Evolutionary conservation across 306 rosid genomes (phyloP).

Genomic region (Lathyrus oleraceus): DNA sequence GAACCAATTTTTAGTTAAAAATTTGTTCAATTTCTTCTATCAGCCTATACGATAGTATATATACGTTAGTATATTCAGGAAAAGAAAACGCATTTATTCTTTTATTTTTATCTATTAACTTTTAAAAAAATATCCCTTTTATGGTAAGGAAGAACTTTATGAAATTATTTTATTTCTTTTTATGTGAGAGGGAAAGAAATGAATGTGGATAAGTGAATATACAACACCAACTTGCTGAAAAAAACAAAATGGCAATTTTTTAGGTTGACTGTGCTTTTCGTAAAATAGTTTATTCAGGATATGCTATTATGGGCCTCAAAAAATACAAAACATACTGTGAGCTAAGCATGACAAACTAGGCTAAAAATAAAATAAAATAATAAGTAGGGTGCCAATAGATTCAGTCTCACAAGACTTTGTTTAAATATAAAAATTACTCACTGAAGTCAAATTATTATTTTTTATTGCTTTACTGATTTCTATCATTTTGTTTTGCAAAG

Average conservation of each 20-base stretch:
- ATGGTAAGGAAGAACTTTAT: not conserved
- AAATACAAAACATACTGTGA: not conserved
- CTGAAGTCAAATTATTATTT: not conserved
- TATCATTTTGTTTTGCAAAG: not conserved
- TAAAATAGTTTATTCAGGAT: not conserved
- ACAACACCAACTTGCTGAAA: not conserved
- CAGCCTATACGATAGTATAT: too few relatives aligned
- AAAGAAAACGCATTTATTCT: not conserved
- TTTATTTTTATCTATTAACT: not conserved
- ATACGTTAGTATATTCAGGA: too few relatives aligned
- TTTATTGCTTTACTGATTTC: not conserved
- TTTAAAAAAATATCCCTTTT: too few relatives aligned
- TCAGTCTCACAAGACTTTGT: not conserved
- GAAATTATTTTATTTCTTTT: not conserved
- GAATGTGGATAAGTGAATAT: not conserved
- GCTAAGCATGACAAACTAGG: not conserved
- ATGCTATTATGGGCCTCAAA: not conserved
- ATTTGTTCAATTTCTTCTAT: too few relatives aligned
- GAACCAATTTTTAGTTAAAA: too few relatives aligned
- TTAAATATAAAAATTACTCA: not conserved
- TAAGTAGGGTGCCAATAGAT: not conserved
- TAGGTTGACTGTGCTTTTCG: constrained; percentile 2
- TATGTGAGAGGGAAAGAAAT: not conserved
- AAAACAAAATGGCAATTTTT: constrained; percentile 5
- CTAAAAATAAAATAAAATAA: not conserved